phyloP scores from a whole-genome alignment of 768 basidiomycete genomes.

The Collybia nuda region DNA sequence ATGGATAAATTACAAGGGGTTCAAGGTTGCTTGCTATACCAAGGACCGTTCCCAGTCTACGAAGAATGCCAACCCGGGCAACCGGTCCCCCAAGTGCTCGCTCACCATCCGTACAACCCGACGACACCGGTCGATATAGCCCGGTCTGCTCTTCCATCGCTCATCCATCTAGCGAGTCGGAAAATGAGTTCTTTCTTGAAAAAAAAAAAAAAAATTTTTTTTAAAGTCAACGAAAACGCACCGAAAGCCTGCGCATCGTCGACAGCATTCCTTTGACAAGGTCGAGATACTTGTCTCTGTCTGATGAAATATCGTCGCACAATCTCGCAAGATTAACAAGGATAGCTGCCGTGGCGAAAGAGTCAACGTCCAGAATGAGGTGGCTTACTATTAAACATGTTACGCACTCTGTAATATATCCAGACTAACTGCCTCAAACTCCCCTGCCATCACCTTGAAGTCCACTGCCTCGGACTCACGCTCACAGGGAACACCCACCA shows the following conservation, averaged over 20 bases:
- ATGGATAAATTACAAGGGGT: too few species aligned
- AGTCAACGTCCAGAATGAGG: not conserved
- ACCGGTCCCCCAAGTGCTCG: slow-evolving; percentile 27
- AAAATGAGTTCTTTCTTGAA: too few species aligned
- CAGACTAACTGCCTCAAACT: slow-evolving; percentile 17
- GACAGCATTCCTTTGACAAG: slow-evolving; percentile 47
- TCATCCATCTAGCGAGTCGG: slow-evolving; percentile 1
- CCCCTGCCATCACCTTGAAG: not conserved
- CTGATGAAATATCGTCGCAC: too few species aligned
- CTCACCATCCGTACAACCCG: slow-evolving; percentile 26
- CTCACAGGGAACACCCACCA: slow-evolving; percentile 5
- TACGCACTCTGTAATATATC: slow-evolving; percentile 13
- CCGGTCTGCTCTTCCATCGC: slow-evolving; percentile 6
- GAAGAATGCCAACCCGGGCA: slow-evolving; percentile 13
- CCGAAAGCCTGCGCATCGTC: slow-evolving; percentile 38
- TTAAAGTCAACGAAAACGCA: slow-evolving; percentile 37
- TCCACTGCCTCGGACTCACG: slow-evolving; percentile 2
- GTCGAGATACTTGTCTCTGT: slow-evolving; percentile 30
- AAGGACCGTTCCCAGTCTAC: not conserved
- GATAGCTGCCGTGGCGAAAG: not conserved
- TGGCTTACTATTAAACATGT: not conserved
- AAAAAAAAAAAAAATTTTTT: slow-evolving; percentile 7
- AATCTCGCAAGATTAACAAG: too few species aligned
- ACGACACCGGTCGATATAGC: slow-evolving; percentile 34
- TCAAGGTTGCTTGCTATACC: not conserved